Base-by-base conservation (phyloP, 768 basidiomycete genomes). In the Termitomyces sp. region DNA sequence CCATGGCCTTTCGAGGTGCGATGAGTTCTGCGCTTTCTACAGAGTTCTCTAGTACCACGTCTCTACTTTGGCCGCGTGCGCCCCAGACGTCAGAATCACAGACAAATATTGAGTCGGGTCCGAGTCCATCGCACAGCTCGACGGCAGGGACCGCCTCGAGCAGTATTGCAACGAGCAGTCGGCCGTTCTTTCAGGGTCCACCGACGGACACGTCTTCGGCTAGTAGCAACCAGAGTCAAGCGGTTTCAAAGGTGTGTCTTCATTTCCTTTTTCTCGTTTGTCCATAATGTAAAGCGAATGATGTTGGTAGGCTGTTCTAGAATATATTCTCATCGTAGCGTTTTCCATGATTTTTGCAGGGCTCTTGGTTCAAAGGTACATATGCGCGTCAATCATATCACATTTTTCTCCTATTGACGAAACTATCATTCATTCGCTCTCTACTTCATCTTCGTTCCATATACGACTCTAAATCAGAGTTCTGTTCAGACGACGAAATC, bases 241-340 rank as follows among this genome's bases (percentile, higher is more conserved):
- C 61, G 55, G 46, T 73, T 29, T 65, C 69, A 14, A 73, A 71
- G 68, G 73, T 73, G 51, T 48, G 67, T 57, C 40, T 7, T 5
- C 40, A 42, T 42, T 5, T 31, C 29, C 17, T 7, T 10, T 25
- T 56, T 45, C 9, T 32, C 25, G 6, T 10, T 60, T 10, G 7
- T 43, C 11, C 5, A 54, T 32, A 32, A 17, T 29, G 11, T 43
- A 11, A 57, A 63, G 7, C 4, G 20, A 56, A 8, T 45, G 37
- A 37, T 36, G 7, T 4, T 31, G 20, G 15, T 40, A 77, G 75
- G 52, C 68, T 42, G 67, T 72, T 8, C 56, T 77, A 17, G 71
- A 73, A 65, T 76, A 72, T 47, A 56, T 72, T 7, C 70, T 76
- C 55, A 62, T 74, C 9, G 67, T 65, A 9, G 65, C 70, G 6